Conservation (phyloP, 2,329 filamentous ascomycete genomes). For the Aspergillus spinulosporus region DNA sequence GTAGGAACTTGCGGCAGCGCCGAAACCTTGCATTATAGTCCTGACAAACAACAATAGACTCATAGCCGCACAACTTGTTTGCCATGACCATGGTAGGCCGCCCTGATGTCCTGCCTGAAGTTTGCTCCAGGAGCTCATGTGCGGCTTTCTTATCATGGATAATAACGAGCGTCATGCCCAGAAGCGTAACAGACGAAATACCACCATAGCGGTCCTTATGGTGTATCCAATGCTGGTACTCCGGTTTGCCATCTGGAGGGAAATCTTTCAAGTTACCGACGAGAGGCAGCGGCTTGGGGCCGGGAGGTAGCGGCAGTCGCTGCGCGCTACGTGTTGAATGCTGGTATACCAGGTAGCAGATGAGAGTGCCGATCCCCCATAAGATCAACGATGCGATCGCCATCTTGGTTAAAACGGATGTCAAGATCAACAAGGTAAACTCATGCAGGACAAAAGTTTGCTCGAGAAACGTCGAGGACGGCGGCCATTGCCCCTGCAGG, state of each 20-base stretch:
- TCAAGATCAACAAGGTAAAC: no score
- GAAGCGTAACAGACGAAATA: conserved; percentile 36
- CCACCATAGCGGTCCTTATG: conserved; percentile 41
- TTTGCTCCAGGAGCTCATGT: conserved; percentile 35
- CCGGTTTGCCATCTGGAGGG: conserved; percentile 39
- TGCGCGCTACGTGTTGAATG: no score
- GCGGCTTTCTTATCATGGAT: conserved; percentile 33
- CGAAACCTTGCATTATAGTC: conserved; percentile 40
- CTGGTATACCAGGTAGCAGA: no score
- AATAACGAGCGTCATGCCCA: conserved; percentile 36
- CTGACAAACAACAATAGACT: conserved; percentile 35
- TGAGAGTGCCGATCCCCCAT: no score
- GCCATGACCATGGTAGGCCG: conserved; percentile 30
- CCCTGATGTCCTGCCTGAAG: conserved; percentile 27
- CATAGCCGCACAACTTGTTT: conserved; percentile 45
- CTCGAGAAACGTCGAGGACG: no score
- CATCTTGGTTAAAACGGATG: no score
- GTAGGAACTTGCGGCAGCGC: conserved; percentile 48
- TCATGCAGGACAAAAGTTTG: no score
- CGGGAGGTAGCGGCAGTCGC: conserved; percentile 44
- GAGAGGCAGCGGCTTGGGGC: conserved; percentile 49
- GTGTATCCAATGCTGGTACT: conserved; percentile 44
- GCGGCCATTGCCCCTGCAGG: no score
- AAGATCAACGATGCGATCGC: no score
- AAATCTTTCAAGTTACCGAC: conserved; percentile 53